Evolutionary conservation across 108 stramenopile genomes (phyloP).

Genomic region (Cyclotella sp.): DNA sequence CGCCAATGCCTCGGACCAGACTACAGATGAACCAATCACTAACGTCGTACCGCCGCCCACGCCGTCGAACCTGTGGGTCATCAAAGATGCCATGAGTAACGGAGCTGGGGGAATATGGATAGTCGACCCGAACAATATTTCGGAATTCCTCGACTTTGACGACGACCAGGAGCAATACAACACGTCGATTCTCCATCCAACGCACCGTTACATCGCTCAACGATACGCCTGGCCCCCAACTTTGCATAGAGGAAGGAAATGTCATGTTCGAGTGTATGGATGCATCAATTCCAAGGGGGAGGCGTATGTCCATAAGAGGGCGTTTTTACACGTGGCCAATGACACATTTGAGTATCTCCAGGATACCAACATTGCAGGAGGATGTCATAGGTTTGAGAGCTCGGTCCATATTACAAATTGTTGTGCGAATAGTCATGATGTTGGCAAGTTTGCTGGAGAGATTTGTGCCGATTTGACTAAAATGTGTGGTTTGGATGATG

Average conservation of each 20-base stretch:
- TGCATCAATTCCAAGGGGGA: conserved; percentile 67
- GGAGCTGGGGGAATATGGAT: conserved; percentile 90
- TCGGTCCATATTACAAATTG: conserved; percentile 89
- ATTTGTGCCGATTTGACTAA: conserved; percentile 73
- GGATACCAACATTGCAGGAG: neutral
- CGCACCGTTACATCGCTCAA: conserved; percentile 79
- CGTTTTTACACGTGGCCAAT: conserved; percentile 89
- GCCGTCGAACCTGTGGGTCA: conserved; percentile 72
- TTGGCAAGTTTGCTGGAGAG: conserved; percentile 78
- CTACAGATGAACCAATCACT: neutral
- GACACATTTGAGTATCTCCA: conserved; percentile 55
- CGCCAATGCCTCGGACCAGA: no score
- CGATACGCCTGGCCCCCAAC: conserved; percentile 83
- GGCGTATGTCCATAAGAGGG: conserved; percentile 76
- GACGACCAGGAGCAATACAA: neutral
- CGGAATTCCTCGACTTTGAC: conserved; percentile 36
- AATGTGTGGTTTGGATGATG: neutral
- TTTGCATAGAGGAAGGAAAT: conserved; percentile 69
- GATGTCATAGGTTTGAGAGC: conserved; percentile 35
- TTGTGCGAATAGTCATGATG: conserved; percentile 86
- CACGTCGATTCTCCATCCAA: conserved; percentile 42
- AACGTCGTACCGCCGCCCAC: conserved; percentile 24
- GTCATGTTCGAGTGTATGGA: conserved; percentile 86
- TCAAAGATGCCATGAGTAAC: conserved; percentile 84
- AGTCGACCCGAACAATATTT: conserved; percentile 58